Evolutionary conservation across 2,329 filamentous ascomycete genomes (phyloP).

Genomic region (Sclerotinia nivalis): DNA sequence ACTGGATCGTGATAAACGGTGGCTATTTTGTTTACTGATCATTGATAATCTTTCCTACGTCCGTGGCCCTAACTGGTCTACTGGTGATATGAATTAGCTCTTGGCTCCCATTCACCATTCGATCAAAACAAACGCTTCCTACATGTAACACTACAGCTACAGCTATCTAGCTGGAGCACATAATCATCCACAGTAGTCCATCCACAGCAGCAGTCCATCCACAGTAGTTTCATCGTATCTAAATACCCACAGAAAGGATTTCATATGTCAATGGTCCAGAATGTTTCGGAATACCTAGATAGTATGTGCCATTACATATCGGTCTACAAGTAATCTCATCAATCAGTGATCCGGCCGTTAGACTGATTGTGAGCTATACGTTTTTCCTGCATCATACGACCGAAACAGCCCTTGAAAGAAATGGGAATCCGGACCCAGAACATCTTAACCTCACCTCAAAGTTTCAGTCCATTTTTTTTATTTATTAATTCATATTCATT

Average conservation of each 20-base stretch:
- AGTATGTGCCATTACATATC: neutral
- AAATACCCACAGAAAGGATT: neutral
- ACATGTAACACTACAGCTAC: neutral
- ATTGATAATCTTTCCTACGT: no score
- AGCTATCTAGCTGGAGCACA: neutral
- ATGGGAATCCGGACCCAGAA: constrained; percentile 6
- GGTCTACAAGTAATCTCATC: neutral
- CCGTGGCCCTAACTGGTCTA: neutral
- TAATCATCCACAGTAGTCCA: neutral
- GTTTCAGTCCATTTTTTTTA: no score
- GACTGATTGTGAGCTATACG: neutral
- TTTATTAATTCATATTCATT: no score
- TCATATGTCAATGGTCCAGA: neutral
- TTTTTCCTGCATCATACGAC: neutral
- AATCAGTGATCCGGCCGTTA: neutral
- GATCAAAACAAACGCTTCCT: neutral
- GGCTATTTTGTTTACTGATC: neutral
- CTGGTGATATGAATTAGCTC: neutral
- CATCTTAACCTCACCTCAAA: neutral
- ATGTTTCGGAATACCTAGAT: constrained; percentile 14
- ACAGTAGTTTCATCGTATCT: neutral
- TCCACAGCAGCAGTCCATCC: neutral
- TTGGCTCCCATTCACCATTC: neutral
- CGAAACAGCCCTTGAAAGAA: neutral
- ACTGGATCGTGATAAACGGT: neutral